Conservation (phyloP, 169 alveolate genomes). For the Sarcocystis neurona region DNA sequence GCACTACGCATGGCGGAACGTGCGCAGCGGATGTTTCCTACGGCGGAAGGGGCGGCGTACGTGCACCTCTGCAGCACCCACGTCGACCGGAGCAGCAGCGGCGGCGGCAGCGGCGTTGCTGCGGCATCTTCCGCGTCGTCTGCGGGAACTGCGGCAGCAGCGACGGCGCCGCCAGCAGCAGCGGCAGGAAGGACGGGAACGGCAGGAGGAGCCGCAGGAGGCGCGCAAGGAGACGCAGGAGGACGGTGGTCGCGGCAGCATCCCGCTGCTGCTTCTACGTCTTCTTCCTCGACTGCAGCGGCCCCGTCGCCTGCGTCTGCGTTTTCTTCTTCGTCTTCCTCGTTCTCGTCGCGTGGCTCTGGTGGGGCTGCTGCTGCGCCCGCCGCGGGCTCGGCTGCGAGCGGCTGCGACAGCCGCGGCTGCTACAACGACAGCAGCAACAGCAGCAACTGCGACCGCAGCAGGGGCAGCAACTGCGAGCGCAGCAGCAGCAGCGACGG, state of each 20-base stretch:
- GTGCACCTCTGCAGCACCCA: background rate
- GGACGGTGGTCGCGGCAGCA: background rate
- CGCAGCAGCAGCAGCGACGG: too few relatives aligned
- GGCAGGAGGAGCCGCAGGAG: constrained; percentile 14
- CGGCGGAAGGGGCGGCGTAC: constrained; percentile 61
- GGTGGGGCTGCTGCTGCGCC: too few relatives aligned
- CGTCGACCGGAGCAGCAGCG: constrained; percentile 17
- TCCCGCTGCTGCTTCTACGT: too few relatives aligned
- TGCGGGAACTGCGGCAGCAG: background rate
- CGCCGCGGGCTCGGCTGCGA: too few relatives aligned
- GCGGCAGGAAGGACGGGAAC: too few relatives aligned
- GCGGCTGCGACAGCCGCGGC: too few relatives aligned
- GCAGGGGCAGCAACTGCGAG: too few relatives aligned
- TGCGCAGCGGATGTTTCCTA: constrained; percentile 80
- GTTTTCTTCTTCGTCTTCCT: too few relatives aligned
- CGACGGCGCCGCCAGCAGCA: background rate
- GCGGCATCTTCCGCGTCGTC: background rate
- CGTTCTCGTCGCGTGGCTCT: too few relatives aligned
- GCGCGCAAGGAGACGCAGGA: background rate
- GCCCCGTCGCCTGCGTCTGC: too few relatives aligned
- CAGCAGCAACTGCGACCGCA: constrained; percentile 15
- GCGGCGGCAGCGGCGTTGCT: background rate
- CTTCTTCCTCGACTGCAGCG: too few relatives aligned
- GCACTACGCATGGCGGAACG: constrained; percentile 74
- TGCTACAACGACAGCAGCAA: background rate